Conservation (phyloP, 257 asterid genomes). For the Petunia secreta region DNA sequence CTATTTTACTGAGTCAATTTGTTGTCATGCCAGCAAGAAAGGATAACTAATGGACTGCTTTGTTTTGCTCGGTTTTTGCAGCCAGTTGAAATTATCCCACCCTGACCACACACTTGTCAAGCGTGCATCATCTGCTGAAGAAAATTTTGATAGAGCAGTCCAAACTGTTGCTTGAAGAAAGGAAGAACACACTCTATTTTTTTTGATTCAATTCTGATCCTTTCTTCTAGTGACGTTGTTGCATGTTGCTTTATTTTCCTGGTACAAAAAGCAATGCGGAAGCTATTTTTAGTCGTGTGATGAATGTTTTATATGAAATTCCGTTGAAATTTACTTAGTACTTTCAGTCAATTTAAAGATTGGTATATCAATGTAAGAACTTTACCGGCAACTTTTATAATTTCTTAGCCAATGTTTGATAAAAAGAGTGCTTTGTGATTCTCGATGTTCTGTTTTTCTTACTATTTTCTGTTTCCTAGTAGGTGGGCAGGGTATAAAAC, state of each 20-base stretch:
- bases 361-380: neutral
- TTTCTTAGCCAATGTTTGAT: neutral
- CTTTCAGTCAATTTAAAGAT: neutral
- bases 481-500: neutral
- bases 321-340: neutral
- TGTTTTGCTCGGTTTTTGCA: slow-evolving; percentile 40
- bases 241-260: neutral
- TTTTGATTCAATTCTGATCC: neutral
- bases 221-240: neutral
- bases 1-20: neutral
- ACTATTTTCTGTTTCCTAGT: neutral
- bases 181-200: neutral
- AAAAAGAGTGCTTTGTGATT: neutral
- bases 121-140: slow-evolving; percentile 69
- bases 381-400: neutral
- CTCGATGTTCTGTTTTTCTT: too few species aligned
- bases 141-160: slow-evolving; percentile 73
- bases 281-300: slow-evolving; percentile 3
- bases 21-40: neutral
- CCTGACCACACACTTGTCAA: slow-evolving; percentile 79
- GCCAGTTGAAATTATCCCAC: slow-evolving; percentile 84
- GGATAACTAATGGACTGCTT: slow-evolving; percentile 5
- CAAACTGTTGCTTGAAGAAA: slow-evolving; percentile 72
- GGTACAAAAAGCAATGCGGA: neutral
- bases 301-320: neutral